These are phyloP conservation scores for Amphirosellinia nigrospora DNA, from an alignment of 495 filamentous ascomycete genomes.

Conservation along the genomic window DNA sequence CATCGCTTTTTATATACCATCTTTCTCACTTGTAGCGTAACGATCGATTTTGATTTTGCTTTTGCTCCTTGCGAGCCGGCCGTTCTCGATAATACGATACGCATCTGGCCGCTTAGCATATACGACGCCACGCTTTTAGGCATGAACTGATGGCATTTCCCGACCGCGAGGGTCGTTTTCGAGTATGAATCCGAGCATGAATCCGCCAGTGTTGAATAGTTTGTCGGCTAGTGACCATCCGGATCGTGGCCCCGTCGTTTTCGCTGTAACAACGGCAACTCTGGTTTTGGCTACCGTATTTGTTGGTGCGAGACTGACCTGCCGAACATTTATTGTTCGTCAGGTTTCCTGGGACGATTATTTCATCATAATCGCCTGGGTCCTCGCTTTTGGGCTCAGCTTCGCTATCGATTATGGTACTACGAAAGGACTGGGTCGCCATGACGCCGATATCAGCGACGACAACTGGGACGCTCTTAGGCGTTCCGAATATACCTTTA, in stretches of 20 bases:
- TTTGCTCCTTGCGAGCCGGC: slow-evolving; percentile 10
- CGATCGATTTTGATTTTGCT: neutral
- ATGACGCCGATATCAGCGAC: slow-evolving; percentile 65
- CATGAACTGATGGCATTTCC: slow-evolving; percentile 25
- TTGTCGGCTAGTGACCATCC: slow-evolving; percentile 36
- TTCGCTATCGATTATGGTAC: slow-evolving; percentile 78
- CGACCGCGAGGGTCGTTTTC: slow-evolving; percentile 13
- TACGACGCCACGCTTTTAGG: neutral
- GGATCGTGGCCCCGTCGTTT: slow-evolving; percentile 68
- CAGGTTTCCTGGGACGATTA: slow-evolving; percentile 78
- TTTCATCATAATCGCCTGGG: slow-evolving; percentile 84
- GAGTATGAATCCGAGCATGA: slow-evolving; percentile 21
- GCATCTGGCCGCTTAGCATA: neutral
- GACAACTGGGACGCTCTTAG: slow-evolving; percentile 58
- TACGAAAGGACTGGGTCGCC: slow-evolving; percentile 74
- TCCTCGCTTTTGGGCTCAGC: slow-evolving; percentile 77
- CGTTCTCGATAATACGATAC: neutral
- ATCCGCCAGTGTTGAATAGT: slow-evolving; percentile 11
- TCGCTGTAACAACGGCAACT: slow-evolving; percentile 75
- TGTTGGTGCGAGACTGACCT: slow-evolving; percentile 73
- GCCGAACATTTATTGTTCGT: slow-evolving; percentile 74
- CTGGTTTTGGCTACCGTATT: slow-evolving; percentile 71
- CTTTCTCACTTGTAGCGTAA: slow-evolving; percentile 9
- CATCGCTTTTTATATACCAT: neutral
- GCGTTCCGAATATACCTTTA: slow-evolving; percentile 79